Percentiles rank a stretch among this genome's conserved stretches.
Conservation (phyloP, 192 early-diverging fungal genomes). For the Dispira simplex region DNA sequence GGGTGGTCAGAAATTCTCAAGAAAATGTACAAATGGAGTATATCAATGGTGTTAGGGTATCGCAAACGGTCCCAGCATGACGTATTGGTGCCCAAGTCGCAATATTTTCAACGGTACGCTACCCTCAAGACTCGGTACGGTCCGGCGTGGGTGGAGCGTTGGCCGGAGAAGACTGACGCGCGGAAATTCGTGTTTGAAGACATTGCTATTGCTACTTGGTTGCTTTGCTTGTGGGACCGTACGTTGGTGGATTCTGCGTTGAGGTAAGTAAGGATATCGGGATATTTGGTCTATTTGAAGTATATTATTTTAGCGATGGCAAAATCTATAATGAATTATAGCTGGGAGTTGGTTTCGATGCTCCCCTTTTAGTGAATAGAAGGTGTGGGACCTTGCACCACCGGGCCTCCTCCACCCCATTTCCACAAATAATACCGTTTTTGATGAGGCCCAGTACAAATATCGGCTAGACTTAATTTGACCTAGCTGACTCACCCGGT, state of each 20-base stretch:
- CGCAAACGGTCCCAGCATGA: constrained; percentile 54
- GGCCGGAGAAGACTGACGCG: constrained; percentile 75
- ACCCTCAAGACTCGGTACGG: constrained; percentile 53
- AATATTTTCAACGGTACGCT: constrained; percentile 43
- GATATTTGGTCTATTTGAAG: too few species aligned
- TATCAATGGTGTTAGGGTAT: constrained; percentile 54
- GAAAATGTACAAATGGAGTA: constrained; percentile 62
- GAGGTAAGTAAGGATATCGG: too few species aligned
- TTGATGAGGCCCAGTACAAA: background rate
- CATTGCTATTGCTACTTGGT: constrained; percentile 69
- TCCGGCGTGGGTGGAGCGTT: constrained; percentile 42
- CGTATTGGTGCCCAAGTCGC: constrained; percentile 47
- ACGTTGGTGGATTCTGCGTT: constrained; percentile 2
- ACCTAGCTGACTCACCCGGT: background rate
- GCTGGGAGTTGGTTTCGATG: too few species aligned
- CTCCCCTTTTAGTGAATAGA: too few species aligned
- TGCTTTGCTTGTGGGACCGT: constrained; percentile 58
- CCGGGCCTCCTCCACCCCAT: too few species aligned
- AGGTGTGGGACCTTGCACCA: too few species aligned
- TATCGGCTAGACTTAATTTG: background rate
- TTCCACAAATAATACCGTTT: too few species aligned
- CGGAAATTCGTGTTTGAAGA: constrained; percentile 78
- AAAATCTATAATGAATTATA: background rate
- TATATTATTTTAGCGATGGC: background rate
- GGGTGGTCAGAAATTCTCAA: constrained; percentile 39